Evolutionary conservation across 345 rosid genomes (phyloP), one percentile per base, ranked within the genome.

Genomic region (Populus davidiana): DNA sequence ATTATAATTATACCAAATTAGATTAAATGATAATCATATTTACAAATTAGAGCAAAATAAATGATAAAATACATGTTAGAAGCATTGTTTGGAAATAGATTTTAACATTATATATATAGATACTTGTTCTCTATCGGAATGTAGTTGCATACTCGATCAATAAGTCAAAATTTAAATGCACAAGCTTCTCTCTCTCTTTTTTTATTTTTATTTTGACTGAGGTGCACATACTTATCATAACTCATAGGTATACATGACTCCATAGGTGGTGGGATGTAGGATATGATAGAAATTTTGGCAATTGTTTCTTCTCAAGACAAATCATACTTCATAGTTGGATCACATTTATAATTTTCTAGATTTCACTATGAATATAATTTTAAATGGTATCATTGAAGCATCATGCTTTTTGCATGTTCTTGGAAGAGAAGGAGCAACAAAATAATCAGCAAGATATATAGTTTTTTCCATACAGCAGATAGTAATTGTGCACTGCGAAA

Each of bases 401-500:
- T 50, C 5, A 1, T 50, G 64, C 54, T 38, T 76, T n/a, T 36
- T 23, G 54, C 44, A 77, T 21, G 14, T 63, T 23, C 31, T 62
- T 47, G 16, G 23, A 66, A 68, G 0, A 44, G n/a, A 73, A 17
- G 47, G 14, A 31, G 39, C 33, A 67, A 67, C 16, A 36, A 52
- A 33, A 23, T 17, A 69, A 8, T 25, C 25, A 12, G 5, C 8
- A 61, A 54, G 6, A 62, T 52, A 18, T n/a, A 17, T 68, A 56
- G n/a, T 70, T 33, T 75, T 31, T 39, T 11, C 33, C 85, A 5
- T 78, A 82, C 85, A 41, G 85, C 85, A 43, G 73, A 70, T 31
- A 82, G 79, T 14, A 82, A 78, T 6, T 75, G 85, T 20, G 85
- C 81, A 11, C 31, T 54, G 41, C 85, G 74, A 72, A 78, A 82